These are phyloP conservation scores for Phytophthora vignae DNA, from an alignment of 352 stramenopile genomes.

Conservation along the genomic window DNA sequence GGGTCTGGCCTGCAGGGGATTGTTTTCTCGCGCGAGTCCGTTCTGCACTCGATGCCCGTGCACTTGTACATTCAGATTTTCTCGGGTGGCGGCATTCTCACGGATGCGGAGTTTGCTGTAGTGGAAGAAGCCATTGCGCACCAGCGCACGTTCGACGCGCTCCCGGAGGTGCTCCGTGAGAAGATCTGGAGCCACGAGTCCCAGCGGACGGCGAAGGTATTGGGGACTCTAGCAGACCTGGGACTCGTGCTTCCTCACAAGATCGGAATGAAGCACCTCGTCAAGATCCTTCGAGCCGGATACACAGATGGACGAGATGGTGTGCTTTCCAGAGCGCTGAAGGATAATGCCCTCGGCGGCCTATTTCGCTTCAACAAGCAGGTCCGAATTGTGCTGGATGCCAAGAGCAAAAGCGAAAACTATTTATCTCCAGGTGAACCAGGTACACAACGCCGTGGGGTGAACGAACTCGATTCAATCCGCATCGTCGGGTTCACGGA, in stretches of 20 bases:
- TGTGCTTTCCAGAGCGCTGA: conserved; percentile 68
- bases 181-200: conserved; percentile 84
- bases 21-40: conserved; percentile 78
- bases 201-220: conserved; percentile 70
- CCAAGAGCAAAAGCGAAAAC: conserved; percentile 21
- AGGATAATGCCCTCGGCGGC: conserved; percentile 76
- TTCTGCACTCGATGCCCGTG: conserved; percentile 83
- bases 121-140: conserved; percentile 67
- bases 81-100: conserved; percentile 70
- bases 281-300: conserved; percentile 71
- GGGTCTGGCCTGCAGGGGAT: conserved; percentile 33
- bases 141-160: conserved; percentile 48
- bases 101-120: conserved; percentile 53
- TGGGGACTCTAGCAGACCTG: conserved; percentile 76
- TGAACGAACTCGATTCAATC: conserved; percentile 46
- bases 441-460: conserved; percentile 17
- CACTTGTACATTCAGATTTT: conserved; percentile 85
- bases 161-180: conserved; percentile 51
- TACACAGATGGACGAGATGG: conserved; percentile 77
- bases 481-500: conserved; percentile 71
- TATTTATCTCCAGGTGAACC: conserved; percentile 8
- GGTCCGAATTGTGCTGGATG: conserved; percentile 63
- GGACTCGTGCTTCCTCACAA: conserved; percentile 78
- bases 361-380: conserved; percentile 68
- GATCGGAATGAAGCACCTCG: conserved; percentile 83